These are phyloP conservation scores for Spinacia oleracea DNA, from an alignment of 179 eudicot species.

Conservation along the genomic window DNA sequence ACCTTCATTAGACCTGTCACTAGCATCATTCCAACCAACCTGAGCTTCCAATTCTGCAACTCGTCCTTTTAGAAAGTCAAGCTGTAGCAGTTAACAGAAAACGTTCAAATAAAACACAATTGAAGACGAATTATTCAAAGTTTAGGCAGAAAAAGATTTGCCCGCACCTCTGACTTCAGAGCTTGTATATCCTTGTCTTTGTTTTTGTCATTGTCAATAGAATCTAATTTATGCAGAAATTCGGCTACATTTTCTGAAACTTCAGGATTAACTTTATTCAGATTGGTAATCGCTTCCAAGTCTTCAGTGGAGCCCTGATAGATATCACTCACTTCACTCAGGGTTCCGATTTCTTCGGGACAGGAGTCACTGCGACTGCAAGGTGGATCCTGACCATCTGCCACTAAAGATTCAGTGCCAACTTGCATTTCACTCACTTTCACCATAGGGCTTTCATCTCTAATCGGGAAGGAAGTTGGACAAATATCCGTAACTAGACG, in stretches of 20 bases:
- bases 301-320: conserved; percentile 26
- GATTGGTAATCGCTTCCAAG: conserved; percentile 25
- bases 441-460: conserved; percentile 29
- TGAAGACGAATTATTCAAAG: conserved; percentile 12
- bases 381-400: conserved; percentile 29
- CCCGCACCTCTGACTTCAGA: conserved; percentile 62
- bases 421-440: conserved; percentile 27
- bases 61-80: conserved; percentile 55
- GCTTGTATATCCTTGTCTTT: conserved; percentile 41
- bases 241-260: conserved; percentile 32
- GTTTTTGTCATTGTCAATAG: conserved; percentile 38
- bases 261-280: conserved; percentile 26
- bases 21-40: conserved; percentile 37
- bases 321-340: conserved; percentile 28
- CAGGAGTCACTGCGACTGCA: conserved; percentile 26
- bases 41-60: conserved; percentile 59
- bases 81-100: conserved; percentile 39
- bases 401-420: conserved; percentile 29
- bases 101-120: background rate
- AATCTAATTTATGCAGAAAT: conserved; percentile 21
- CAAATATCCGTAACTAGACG: conserved; percentile 26
- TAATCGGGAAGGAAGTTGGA: conserved; percentile 34
- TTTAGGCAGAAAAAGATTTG: conserved; percentile 23
- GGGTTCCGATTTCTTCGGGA: conserved; percentile 16
- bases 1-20: conserved; percentile 25